Evolutionary conservation across 805 yeast genomes (phyloP), one percentile per base, ranked within the genome.

Genomic region (Hanseniaspora pseudoguilliermondii): DNA sequence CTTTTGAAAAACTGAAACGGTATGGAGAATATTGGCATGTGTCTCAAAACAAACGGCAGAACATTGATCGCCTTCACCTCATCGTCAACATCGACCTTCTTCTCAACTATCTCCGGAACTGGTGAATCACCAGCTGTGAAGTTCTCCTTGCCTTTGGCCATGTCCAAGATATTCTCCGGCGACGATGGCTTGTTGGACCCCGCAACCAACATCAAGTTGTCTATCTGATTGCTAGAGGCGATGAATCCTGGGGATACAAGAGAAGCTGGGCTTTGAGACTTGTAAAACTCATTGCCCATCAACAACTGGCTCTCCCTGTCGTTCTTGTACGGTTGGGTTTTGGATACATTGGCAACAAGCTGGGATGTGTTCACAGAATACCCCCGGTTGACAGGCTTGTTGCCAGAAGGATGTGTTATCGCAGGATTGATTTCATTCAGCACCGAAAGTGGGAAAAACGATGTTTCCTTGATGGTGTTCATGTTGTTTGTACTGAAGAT

Each of bases 31-130:
- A 82, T 71, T 20, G 86, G 82, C 57, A 83, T 77, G 43, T 82
- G 78, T 57, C 90, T 69, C 29, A 85, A 66, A 11, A 85, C 72
- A 66, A 85, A 79, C 1, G 89, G 90, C 36, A 84, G 66, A 67
- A 82, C 82, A 60, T 82, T 84, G 6, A 86, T 75, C 6, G 38
- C 43, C n/a, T 35, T 25, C 10, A 20, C 47, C 16, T 51, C 55
- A 35, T 18, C 49, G 5, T 16, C 25, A 5, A 20, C 49, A 15
- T 36, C 43, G 4, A 15, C 32, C 7, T 48, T 40, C 23, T 40
- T 23, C 8, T 40, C 43, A 40, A 40, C n/a, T 10, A 21, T 9
- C 43, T 40, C 43, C 1, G 25, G 8, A 20, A 20, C 43, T 11
- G 43, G 29, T 4, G 25, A 20, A 20, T 21, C 16, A 6, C n/a